These are phyloP conservation scores for Priceomyces castillae DNA, from an alignment of 805 yeast genomes.

Conservation along the genomic window DNA sequence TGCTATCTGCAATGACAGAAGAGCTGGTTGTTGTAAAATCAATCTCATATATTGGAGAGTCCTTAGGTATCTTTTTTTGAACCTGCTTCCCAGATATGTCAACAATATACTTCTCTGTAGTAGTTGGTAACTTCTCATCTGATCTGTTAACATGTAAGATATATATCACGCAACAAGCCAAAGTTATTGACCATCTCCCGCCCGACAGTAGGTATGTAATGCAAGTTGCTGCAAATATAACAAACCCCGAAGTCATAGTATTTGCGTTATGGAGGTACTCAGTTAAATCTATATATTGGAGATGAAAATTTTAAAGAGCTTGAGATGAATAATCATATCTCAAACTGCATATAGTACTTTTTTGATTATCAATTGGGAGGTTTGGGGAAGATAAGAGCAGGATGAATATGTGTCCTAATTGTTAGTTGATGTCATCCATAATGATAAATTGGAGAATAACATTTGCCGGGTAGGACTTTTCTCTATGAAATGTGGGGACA, in stretches of 20 bases:
- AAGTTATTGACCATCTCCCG: slow-evolving; percentile 40
- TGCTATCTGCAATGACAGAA: slow-evolving; percentile 22
- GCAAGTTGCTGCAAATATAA: slow-evolving; percentile 13
- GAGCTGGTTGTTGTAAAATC: slow-evolving; percentile 39
- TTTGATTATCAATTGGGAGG: too few relatives aligned
- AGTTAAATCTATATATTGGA: neutral
- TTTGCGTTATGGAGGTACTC: neutral
- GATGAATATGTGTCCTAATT: too few relatives aligned
- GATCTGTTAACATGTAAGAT: slow-evolving; percentile 6
- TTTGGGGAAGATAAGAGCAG: too few relatives aligned
- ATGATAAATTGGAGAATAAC: too few relatives aligned
- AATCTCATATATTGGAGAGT: slow-evolving; percentile 34
- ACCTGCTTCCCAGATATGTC: neutral
- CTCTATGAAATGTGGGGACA: too few relatives aligned
- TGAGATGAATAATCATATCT: neutral
- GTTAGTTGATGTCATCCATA: too few relatives aligned
- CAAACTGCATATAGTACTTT: neutral
- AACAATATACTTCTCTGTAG: neutral
- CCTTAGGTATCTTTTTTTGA: slow-evolving; percentile 1
- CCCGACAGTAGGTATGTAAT: slow-evolving; percentile 36
- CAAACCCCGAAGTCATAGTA: neutral
- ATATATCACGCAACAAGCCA: slow-evolving; percentile 17
- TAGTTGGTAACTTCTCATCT: neutral
- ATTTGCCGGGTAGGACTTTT: too few relatives aligned
- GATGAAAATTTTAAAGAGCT: neutral